phyloP scores from a whole-genome alignment of 768 basidiomycete species.

The Glaciozyma martinii region DNA sequence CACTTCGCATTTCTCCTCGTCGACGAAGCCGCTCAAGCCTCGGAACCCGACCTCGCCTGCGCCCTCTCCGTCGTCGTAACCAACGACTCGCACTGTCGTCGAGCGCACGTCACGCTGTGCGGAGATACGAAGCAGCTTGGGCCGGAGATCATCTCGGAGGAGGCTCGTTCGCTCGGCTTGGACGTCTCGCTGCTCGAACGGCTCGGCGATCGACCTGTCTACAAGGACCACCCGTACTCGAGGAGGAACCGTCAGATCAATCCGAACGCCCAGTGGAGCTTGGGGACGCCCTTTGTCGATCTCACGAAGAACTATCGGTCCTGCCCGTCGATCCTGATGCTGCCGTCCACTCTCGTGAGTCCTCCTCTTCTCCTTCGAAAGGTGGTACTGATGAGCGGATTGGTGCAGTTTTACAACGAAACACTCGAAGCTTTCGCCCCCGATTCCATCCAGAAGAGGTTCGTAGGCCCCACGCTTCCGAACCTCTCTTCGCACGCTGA shows the following conservation, averaged over 20 bases:
- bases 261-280: background rate
- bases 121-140: slow-evolving; percentile 41
- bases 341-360: slow-evolving; percentile 34
- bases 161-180: slow-evolving; percentile 36
- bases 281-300: slow-evolving; percentile 27
- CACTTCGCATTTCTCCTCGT: slow-evolving; percentile 41
- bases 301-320: slow-evolving; percentile 39
- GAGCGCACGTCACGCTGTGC: slow-evolving; percentile 37
- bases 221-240: slow-evolving; percentile 6
- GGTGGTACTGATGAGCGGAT: too few relatives aligned
- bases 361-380: background rate
- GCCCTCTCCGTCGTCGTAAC: slow-evolving; percentile 33
- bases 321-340: slow-evolving; percentile 39
- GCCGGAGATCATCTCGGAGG: slow-evolving; percentile 36
- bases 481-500: background rate
- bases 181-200: slow-evolving; percentile 41
- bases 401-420: slow-evolving; percentile 39
- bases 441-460: slow-evolving; percentile 19
- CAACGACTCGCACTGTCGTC: slow-evolving; percentile 1
- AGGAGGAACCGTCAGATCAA: slow-evolving; percentile 6
- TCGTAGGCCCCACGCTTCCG: background rate
- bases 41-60: slow-evolving; percentile 38
- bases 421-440: slow-evolving; percentile 36
- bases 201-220: slow-evolving; percentile 14
- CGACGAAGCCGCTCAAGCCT: slow-evolving; percentile 42